Base-by-base conservation (phyloP, 495 filamentous ascomycete genomes). In the Neurospora discreta region DNA sequence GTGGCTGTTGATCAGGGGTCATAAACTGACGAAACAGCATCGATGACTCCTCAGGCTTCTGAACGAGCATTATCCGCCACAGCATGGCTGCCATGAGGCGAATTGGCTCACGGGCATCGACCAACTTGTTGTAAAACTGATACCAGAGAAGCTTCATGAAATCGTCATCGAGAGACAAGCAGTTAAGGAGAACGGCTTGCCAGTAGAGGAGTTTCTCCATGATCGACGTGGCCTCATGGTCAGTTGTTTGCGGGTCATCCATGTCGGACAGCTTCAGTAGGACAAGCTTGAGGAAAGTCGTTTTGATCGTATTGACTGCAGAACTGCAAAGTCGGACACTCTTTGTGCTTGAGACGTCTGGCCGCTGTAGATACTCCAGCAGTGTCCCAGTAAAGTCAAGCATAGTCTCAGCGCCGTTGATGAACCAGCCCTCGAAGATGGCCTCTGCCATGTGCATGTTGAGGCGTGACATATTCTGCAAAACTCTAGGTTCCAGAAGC, bases 371-470 rank as follows among this genome's bases (percentile, higher is more conserved):
- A 78, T 96, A 93, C 77, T 98, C 95, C 18, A 99, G 79, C 26
- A 97, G 78, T 8, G 87, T 87, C 3, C 93, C 95, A n/a, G 90
- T 86, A 74, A 97, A 96, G 75, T 98, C 93, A n/a, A 97, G 81
- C 69, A 92, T 87, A 3, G 89, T 83, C 69, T 92, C 89, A 11
- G 91, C 93, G 6, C 95, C 95, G 72, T 93, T 89, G 58, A 97
- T 86, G 76, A 98, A 97, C 93, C 93, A 97, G 39, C 95, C 95
- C 81, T 99, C 95, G 75, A 93, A 97, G 18, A 97, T 89, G 39
- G 93, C 92, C 81, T 99, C 96, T 0, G 89, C 87, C 76, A 97
- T 85, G 77, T 97, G 92, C 0, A 87, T 83, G 36, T 89, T 87
- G 71, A 97, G 91, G 23, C 93, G 89, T 2, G 90, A 87, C 77